Conservation (phyloP, 805 yeast genomes). For the Ogataea kodamae region DNA sequence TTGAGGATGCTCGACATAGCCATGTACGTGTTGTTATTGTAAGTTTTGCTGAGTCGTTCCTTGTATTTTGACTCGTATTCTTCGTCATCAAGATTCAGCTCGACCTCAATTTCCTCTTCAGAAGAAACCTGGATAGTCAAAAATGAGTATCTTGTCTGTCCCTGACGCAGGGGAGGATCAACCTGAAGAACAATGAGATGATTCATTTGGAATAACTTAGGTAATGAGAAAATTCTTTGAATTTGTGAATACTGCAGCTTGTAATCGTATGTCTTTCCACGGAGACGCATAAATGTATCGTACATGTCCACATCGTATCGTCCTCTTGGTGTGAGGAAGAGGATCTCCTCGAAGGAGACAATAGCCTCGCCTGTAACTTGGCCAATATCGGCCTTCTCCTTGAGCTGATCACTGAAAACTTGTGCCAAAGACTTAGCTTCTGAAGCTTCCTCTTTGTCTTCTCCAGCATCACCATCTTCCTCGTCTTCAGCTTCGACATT, state of each 20-base stretch:
- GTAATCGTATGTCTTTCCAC: constrained; percentile 98
- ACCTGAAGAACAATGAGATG: constrained; percentile 85
- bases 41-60: constrained; percentile 64
- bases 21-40: constrained; percentile 76
- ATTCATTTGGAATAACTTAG: constrained; percentile 91
- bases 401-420: constrained; percentile 84
- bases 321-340: constrained; percentile 96
- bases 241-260: constrained; percentile 87
- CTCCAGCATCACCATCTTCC: constrained; percentile 39
- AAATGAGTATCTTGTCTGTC: constrained; percentile 95
- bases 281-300: constrained; percentile 76
- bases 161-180: constrained; percentile 97
- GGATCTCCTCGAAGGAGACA: constrained; percentile 84
- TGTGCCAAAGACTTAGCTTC: constrained; percentile 70
- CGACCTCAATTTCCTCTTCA: constrained; percentile 90
- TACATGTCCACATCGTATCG: constrained; percentile 97
- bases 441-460: constrained; percentile 31
- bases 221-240: constrained; percentile 86
- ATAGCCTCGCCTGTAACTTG: constrained; percentile 92
- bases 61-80: constrained; percentile 75
- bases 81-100: constrained; percentile 77
- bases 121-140: constrained; percentile 83
- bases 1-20: constrained; percentile 85
- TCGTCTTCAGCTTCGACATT: constrained; percentile 48
- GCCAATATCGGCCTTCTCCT: constrained; percentile 91